Evolutionary conservation across 2,329 filamentous ascomycete genomes (phyloP).

Genomic region (Verticillium nonalfalfae): DNA sequence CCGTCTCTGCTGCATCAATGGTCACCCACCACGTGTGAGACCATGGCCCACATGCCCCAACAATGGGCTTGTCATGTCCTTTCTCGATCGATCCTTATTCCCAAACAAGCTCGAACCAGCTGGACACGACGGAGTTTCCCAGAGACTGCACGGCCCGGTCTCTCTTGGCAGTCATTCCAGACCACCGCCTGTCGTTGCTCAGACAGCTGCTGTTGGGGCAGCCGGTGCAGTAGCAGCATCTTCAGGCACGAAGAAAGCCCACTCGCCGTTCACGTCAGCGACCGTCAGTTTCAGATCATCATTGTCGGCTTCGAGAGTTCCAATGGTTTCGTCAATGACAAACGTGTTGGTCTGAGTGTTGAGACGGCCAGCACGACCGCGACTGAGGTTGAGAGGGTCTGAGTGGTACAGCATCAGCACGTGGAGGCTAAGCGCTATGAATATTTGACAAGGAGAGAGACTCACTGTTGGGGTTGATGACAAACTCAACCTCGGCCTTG

Average conservation of each 20-base stretch:
- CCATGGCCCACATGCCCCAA: background rate
- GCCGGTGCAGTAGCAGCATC: conserved; percentile 11
- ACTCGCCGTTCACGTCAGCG: conserved; percentile 21
- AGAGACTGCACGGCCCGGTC: background rate
- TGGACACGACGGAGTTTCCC: background rate
- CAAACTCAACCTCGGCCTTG: conserved; percentile 30
- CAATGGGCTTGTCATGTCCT: background rate
- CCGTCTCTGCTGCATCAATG: background rate
- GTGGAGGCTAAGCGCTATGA: background rate
- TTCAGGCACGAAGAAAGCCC: conserved; percentile 20
- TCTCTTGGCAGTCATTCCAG: background rate
- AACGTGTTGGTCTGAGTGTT: conserved; percentile 24
- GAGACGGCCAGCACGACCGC: conserved; percentile 24
- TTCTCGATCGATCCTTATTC: background rate
- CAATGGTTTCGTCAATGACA: conserved; percentile 23
- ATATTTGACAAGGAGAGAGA: background rate
- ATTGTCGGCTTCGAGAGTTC: conserved; percentile 29
- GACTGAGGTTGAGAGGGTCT: conserved; percentile 25
- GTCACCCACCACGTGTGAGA: background rate
- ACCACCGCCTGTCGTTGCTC: too few species aligned
- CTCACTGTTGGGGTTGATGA: conserved; percentile 24
- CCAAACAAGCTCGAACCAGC: background rate
- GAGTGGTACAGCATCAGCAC: background rate
- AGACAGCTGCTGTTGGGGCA: background rate
- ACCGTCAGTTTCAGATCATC: conserved; percentile 25